phyloP scores from a whole-genome alignment of 192 early-diverging fungal species.

The Backusella macrospora region DNA sequence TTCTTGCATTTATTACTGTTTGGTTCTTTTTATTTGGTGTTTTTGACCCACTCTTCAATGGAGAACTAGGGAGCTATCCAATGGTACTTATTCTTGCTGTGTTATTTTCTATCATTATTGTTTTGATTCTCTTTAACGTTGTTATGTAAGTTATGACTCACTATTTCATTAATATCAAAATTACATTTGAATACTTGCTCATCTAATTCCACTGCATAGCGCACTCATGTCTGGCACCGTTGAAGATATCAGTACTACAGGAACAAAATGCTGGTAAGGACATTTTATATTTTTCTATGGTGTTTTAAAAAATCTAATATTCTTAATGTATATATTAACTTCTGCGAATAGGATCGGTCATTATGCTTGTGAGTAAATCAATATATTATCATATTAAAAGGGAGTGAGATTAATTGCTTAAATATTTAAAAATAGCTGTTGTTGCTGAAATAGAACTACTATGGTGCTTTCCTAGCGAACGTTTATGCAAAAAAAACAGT shows the following conservation, averaged over 20 bases:
- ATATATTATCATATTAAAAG: not conserved
- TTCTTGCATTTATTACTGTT: not conserved
- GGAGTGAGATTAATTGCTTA: not conserved
- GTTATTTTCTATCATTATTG: constrained; percentile 11
- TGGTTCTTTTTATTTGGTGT: constrained; percentile 25
- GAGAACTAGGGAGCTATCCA: not conserved
- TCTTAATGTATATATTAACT: not conserved
- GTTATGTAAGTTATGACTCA: constrained; percentile 17
- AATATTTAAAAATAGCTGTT: not conserved
- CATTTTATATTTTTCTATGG: not conserved
- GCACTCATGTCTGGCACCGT: constrained; percentile 3
- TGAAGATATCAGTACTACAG: constrained; percentile 5
- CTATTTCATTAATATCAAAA: not conserved
- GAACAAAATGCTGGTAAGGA: not conserved
- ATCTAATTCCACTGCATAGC: not conserved
- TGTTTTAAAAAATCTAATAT: not conserved
- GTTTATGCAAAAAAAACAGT: not conserved
- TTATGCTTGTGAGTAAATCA: not conserved
- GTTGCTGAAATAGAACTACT: not conserved
- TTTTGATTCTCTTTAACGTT: constrained; percentile 21
- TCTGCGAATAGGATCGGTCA: not conserved
- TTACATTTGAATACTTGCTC: not conserved
- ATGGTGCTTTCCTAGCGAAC: not conserved
- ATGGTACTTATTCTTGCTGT: not conserved
- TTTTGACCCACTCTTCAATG: constrained; percentile 4